These are phyloP conservation scores for Monosporascus sp. DNA, from an alignment of 2,329 filamentous ascomycete genomes.

Conservation along the genomic window DNA sequence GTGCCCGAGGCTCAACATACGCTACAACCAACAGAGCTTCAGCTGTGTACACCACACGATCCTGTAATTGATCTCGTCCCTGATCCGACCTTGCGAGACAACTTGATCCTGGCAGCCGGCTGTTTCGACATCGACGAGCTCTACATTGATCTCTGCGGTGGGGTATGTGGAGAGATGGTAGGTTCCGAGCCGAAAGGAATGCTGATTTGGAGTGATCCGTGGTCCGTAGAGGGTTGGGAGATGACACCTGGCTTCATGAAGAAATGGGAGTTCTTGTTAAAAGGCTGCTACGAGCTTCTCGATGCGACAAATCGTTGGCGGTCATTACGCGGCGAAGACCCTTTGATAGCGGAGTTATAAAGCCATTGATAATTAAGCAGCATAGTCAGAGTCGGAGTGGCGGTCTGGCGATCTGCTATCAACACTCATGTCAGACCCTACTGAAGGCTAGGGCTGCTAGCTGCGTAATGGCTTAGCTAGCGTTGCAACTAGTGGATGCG, in stretches of 20 bases:
- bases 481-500: too few relatives aligned
- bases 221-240: constrained; percentile 35
- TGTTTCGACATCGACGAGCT: constrained; percentile 10
- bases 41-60: constrained; percentile 17
- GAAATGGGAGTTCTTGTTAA: constrained; percentile 33
- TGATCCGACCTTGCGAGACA: constrained; percentile 16
- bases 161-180: constrained; percentile 5
- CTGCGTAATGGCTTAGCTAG: too few relatives aligned
- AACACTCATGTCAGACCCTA: too few relatives aligned
- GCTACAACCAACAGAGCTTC: constrained; percentile 18
- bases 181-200: constrained; percentile 9
- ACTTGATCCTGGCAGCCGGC: constrained; percentile 10
- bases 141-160: constrained; percentile 9
- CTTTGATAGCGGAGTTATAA: constrained; percentile 12
- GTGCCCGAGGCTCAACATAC: constrained; percentile 13
- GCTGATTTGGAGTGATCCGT: constrained; percentile 34
- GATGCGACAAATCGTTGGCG: constrained; percentile 37
- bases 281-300: constrained; percentile 31
- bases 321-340: constrained; percentile 17
- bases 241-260: constrained; percentile 32
- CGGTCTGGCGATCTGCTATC: too few relatives aligned
- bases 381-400: too few relatives aligned
- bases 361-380: too few relatives aligned
- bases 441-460: too few relatives aligned
- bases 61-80: constrained; percentile 18